Evolutionary conservation across 257 asterid species (phyloP).

Genomic region (Voacanga thouarsii): DNA sequence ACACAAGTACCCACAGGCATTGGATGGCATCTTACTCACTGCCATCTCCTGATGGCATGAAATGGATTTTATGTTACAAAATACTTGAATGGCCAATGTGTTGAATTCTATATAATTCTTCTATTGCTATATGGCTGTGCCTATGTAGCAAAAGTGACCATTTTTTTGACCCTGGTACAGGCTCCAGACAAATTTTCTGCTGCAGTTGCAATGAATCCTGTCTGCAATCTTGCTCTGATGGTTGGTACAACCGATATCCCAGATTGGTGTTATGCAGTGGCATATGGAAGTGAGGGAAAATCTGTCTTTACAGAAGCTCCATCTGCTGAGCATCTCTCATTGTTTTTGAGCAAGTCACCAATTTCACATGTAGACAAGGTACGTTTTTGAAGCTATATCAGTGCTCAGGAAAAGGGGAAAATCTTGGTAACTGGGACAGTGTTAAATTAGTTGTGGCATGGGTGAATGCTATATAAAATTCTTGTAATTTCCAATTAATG

Average conservation of each 20-base stretch:
- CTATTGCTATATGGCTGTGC: too few species aligned
- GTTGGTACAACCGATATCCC: slow-evolving; percentile 91
- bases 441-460: neutral
- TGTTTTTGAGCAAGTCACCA: slow-evolving; percentile 75
- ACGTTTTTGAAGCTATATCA: neutral
- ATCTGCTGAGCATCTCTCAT: slow-evolving; percentile 62
- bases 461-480: neutral
- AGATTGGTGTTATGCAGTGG: slow-evolving; percentile 80
- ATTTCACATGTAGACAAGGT: slow-evolving; percentile 77
- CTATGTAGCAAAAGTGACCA: too few species aligned
- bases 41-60: too few species aligned
- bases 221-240: slow-evolving; percentile 85
- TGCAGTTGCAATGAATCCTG: slow-evolving; percentile 88
- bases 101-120: too few species aligned
- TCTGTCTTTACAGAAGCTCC: slow-evolving; percentile 67
- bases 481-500: too few species aligned
- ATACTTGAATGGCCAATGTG: too few species aligned
- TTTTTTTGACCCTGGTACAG: slow-evolving; percentile 29
- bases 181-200: slow-evolving; percentile 83
- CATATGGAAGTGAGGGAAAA: slow-evolving; percentile 63
- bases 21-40: too few species aligned
- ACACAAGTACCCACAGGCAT: too few species aligned
- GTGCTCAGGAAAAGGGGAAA: neutral
- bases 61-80: too few species aligned
- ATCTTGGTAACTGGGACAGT: neutral